phyloP scores from a whole-genome alignment of 257 asterid species.

The Lycium barbarum region DNA sequence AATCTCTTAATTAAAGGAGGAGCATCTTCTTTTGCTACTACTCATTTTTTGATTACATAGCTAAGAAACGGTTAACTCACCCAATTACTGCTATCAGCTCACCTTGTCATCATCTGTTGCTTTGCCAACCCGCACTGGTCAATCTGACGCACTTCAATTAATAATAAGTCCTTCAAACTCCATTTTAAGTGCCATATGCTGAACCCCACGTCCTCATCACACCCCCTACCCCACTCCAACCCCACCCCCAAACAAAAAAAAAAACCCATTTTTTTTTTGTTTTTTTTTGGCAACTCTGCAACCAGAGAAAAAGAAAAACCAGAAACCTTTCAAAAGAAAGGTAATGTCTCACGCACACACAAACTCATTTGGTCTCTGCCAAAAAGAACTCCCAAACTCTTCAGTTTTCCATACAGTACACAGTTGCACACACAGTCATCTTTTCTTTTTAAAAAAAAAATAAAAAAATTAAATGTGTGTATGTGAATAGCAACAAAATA shows the following conservation, averaged over 20 bases:
- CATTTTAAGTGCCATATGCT: not conserved
- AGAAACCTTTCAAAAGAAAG: not conserved
- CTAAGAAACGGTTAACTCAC: not conserved
- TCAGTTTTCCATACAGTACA: slow-evolving; percentile 17
- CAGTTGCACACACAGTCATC: not conserved
- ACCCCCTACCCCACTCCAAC: not conserved
- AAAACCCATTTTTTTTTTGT: too few relatives aligned
- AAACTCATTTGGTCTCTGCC: not conserved
- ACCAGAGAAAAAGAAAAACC: not conserved
- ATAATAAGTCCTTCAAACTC: not conserved
- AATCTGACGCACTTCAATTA: not conserved
- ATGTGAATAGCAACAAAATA: slow-evolving; percentile 18
- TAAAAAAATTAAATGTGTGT: too few relatives aligned
- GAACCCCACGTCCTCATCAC: not conserved
- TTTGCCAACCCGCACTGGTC: not conserved
- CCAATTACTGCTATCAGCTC: not conserved
- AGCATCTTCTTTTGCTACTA: not conserved
- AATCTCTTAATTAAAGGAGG: too few relatives aligned
- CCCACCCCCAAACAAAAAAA: not conserved
- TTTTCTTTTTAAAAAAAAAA: not conserved
- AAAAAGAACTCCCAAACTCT: not conserved
- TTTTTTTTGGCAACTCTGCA: not conserved
- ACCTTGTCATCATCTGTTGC: not conserved
- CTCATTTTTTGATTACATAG: not conserved
- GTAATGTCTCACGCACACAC: not conserved